Base-by-base conservation (phyloP, 208 protist genomes). In the Leishmania major region DNA sequence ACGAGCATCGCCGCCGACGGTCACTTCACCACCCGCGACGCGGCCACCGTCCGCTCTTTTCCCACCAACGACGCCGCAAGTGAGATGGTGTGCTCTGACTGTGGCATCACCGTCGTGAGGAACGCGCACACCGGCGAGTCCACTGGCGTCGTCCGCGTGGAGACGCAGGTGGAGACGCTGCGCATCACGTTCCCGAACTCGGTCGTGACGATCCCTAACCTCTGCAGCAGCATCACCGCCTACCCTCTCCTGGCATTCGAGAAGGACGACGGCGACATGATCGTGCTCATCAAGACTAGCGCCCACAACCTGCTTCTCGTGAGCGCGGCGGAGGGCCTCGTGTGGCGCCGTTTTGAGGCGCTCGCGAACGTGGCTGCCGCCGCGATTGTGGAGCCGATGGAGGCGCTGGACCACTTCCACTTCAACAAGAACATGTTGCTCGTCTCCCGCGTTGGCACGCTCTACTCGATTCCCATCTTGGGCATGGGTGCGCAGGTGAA, bases 261-360 rank as follows among this genome's bases (percentile, higher is more conserved):
- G 60, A 71, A 53, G 37, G 81, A 67, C 25, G 78, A 84, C 59
- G 75, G 74, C 47, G 87, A 88, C 59, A 62, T 85, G 0, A 66
- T 79, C 19, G 87, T 73, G 3, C 85, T 97, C 19, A 78, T 97
- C 73, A 92, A 93, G 76, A 86, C 87, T 2, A 62, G 80, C 17
- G 91, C 90, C 37, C 83, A 85, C 55, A 87, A 97, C 86, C 78
- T 97, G 35, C 45, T 93, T 51, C 90, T 94, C 8, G 88, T 96
- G 17, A 86, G 59, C n/a, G 84, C 80, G 2, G 57, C 78, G 11
- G 47, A 59, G 1, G 90, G 87, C 4, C 67, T 93, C 6, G 57
- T 93, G 57, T 98, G 95, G 93, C 87, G 94, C 78, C 92, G 95
- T 55, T 74, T 62, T 47, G 95, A 98, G 72, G 93, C 90, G 5